phyloP scores from a whole-genome alignment of 257 asterid species.

The Solanum tacnaense region DNA sequence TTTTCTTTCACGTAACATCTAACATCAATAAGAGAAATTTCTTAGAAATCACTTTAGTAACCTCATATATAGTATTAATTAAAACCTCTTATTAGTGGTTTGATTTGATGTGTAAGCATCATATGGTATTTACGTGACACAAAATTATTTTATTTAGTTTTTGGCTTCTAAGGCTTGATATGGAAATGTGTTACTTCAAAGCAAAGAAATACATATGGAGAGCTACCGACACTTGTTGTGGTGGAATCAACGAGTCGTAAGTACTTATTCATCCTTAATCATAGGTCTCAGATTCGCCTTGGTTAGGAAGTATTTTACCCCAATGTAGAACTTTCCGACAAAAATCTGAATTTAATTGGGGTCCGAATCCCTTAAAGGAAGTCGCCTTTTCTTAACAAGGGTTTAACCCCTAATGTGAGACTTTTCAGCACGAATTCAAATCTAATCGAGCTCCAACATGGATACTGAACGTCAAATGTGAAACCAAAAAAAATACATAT shows the following conservation, averaged over 20 bases:
- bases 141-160: not conserved
- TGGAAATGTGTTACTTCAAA: not conserved
- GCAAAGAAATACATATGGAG: not conserved
- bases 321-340: no score
- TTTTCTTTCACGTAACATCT: not conserved
- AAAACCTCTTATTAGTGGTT: not conserved
- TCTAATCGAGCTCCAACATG: not conserved
- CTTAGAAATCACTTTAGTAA: not conserved
- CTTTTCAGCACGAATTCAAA: rapidly evolving
- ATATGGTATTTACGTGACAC: not conserved
- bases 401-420: not conserved
- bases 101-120: not conserved
- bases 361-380: no score
- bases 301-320: not conserved
- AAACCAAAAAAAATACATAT: not conserved
- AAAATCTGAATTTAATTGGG: no score
- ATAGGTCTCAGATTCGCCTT: rapidly evolving
- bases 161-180: not conserved
- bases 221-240: not conserved
- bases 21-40: not conserved
- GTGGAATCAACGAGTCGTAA: not conserved
- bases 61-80: not conserved
- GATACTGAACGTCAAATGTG: rapidly evolving
- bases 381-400: no score
- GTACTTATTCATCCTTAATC: no score